Evolutionary conservation across 805 yeast genomes (phyloP), one percentile per base, ranked within the genome.

Genomic region (Isabelozyma gotoi): DNA sequence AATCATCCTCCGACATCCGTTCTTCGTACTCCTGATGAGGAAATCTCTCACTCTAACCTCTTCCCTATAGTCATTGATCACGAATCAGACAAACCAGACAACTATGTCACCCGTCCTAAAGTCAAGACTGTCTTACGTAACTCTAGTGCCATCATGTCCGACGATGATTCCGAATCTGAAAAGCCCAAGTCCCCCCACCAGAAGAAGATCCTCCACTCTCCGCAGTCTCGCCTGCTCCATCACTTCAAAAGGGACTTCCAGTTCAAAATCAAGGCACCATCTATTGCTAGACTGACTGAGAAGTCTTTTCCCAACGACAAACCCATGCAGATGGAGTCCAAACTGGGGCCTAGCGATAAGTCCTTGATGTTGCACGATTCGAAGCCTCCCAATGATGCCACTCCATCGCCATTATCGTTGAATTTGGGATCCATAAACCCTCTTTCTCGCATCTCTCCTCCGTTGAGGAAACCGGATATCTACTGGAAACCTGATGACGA

Each of bases 101-200:
- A 24, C 29, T 24, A 24, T n/a, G 29, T 24, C 29, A n/a, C 12
- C 29, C 8, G 29, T 10, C 29, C 29, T 10, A 24, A 24, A 7
- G 29, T n/a, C n/a, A n/a, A n/a, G n/a, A n/a, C 29, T 24, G 2
- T n/a, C 51, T 8, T 16, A 12, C 12, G 38, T 33, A 45, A 44
- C 32, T 47, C 54, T 6, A 55, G 52, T 17, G 66, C 61, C 6
- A 38, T 66, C 12, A 41, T 64, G 7, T 63, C 72, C 19, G 74
- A 68, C 47, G 73, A 68, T 32, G 74, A 67, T 33, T 63, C 66
- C 7, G 72, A 68, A 42, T 47, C 56, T 11, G 71, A 66, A 19
- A 33, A 48, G 10, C 37, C 46, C 14, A 32, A 46, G 16, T 34
- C 41, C 18, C 19, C 46, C 17, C n/a, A n/a, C n/a, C n/a, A n/a